These are phyloP conservation scores for Beauveria scarabaeidicola DNA, from an alignment of 2,329 filamentous ascomycete genomes.

Conservation along the genomic window DNA sequence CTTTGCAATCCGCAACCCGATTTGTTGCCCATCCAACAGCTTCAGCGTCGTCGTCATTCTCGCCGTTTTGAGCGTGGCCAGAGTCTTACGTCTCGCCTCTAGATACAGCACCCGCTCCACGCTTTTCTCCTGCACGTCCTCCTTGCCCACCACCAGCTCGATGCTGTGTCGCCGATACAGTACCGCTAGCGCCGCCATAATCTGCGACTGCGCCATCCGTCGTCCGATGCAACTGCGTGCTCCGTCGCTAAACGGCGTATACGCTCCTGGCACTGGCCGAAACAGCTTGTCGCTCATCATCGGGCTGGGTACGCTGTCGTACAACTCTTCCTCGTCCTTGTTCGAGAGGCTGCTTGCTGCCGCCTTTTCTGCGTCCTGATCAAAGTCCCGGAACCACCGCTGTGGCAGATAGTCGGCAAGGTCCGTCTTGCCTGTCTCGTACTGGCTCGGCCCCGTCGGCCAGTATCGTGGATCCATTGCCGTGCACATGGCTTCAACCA, in stretches of 20 bases:
- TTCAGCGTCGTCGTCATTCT: slow-evolving; percentile 63
- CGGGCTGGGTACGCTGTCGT: slow-evolving; percentile 49
- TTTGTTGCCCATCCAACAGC: slow-evolving; percentile 48
- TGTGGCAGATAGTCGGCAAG: slow-evolving; percentile 62
- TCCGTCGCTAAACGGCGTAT: slow-evolving; percentile 51
- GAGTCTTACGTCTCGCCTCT: slow-evolving; percentile 48
- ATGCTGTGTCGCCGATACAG: slow-evolving; percentile 54
- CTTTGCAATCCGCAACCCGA: slow-evolving; percentile 60
- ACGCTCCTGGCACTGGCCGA: slow-evolving; percentile 47
- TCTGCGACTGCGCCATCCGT: slow-evolving; percentile 51
- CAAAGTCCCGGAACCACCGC: slow-evolving; percentile 53
- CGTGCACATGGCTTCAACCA: slow-evolving; percentile 44
- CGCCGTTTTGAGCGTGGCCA: slow-evolving; percentile 44
- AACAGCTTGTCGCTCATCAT: slow-evolving; percentile 56
- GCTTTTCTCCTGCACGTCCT: slow-evolving; percentile 33
- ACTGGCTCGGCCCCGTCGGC: slow-evolving; percentile 45
- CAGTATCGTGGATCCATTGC: slow-evolving; percentile 68
- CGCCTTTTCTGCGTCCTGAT: slow-evolving; percentile 12
- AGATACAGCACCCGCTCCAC: slow-evolving; percentile 45
- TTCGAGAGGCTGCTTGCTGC: slow-evolving; percentile 10
- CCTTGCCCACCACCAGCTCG: slow-evolving; percentile 58
- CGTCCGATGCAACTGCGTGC: slow-evolving; percentile 49
- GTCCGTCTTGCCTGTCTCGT: slow-evolving; percentile 41
- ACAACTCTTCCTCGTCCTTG: slow-evolving; percentile 34
- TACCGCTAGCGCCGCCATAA: slow-evolving; percentile 46